Evolutionary conservation across 202 grass and related monocot genomes (phyloP), one percentile per base, ranked within the genome.

Genomic region (Bolboschoenoplectus hybrid): DNA sequence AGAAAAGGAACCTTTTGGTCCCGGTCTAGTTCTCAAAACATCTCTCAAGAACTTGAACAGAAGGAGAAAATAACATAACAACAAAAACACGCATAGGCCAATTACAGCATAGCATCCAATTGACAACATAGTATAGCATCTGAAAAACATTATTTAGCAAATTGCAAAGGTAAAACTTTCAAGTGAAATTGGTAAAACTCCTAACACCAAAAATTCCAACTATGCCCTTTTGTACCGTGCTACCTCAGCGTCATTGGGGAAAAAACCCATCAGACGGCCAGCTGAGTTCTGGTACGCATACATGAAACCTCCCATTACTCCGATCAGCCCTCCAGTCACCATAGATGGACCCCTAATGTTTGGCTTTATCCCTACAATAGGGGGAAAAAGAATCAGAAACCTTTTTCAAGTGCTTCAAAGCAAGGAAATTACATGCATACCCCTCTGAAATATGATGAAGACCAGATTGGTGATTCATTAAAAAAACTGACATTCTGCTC

Each of bases 261-360:
- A 98, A 86, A 98, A 98, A 0, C 93, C 96, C 93, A 98, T 98
- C 55, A 98, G 90, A 40, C 93, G 91, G 1, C 96, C 96, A 57
- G 87, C 96, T 40, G 93, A 95, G 91, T 95, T 98, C 82, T 98
- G 93, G 65, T 98, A 98, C 32, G 96, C 96, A 81, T 95, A 95
- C 96, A 98, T 95, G 86, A 98, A 98, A 9, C 96, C 93, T 61
- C 91, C 96, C 87, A 98, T 81, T 88, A 95, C 47, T 19, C 90
- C 96, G 20, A 98, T 98, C 72, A 95, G 75, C 0, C 96, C 96
- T 8, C 96, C 93, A 12, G 93, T 98, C 41, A 98, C 96, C 96
- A 98, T 98, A 49, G 96, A 98, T 34, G 93, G 93, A 17, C 96
- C 93, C 40, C 93, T 93, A 88, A 98, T 93, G 89, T 92, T 94